phyloP scores from a whole-genome alignment of 148 eudicot species.

The Camellia granthamiana region DNA sequence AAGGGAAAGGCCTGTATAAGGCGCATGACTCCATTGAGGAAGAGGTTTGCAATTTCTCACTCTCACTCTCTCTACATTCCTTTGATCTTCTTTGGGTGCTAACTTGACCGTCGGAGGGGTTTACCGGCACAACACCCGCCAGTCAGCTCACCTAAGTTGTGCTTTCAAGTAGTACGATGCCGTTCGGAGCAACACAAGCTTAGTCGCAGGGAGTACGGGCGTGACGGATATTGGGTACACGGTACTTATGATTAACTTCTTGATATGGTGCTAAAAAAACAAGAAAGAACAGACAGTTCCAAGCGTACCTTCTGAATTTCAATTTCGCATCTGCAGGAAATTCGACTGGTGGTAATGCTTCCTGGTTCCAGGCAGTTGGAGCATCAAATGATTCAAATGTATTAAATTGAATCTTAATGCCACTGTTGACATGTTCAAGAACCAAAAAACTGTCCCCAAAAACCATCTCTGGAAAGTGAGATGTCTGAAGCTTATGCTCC shows the following conservation, averaged over 20 bases:
- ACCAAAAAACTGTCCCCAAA: slow-evolving; percentile 76
- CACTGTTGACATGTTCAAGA: slow-evolving; percentile 67
- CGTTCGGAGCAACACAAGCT: no score
- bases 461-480: slow-evolving; percentile 96
- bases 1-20: no score
- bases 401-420: slow-evolving; percentile 68
- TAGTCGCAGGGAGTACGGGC: no score
- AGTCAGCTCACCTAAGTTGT: no score
- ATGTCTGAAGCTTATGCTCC: slow-evolving; percentile 88
- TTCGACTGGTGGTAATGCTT: slow-evolving; percentile 90
- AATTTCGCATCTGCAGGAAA: slow-evolving; percentile 95
- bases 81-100: no score
- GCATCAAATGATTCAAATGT: slow-evolving; percentile 60
- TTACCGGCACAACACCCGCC: no score
- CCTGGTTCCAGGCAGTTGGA: slow-evolving; percentile 80
- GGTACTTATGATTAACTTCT: background rate
- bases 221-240: no score
- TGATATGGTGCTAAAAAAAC: background rate
- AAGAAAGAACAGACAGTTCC: background rate
- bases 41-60: no score
- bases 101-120: no score
- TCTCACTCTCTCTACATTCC: no score
- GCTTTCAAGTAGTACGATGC: no score
- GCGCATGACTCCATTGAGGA: no score
- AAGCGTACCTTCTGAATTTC: slow-evolving; percentile 75